Conservation (phyloP, 768 basidiomycete genomes). For the Xerocomellus intermedius region DNA sequence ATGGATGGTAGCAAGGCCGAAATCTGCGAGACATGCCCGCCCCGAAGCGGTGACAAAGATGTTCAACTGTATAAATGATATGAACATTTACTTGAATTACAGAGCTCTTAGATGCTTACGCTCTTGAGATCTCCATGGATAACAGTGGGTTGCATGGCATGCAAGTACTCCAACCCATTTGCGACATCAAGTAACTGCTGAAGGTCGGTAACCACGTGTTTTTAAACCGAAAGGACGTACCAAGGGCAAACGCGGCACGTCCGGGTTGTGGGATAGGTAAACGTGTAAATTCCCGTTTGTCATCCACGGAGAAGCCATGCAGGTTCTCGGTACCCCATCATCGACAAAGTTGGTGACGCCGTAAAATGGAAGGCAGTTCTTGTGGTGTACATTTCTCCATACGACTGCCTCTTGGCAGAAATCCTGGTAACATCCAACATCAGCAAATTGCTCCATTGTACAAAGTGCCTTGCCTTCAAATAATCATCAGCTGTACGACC, state of each 20-base stretch:
- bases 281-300: constrained; percentile 29
- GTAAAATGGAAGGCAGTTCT: constrained; percentile 32
- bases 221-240: constrained; percentile 20
- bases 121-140: constrained; percentile 45
- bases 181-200: constrained; percentile 39
- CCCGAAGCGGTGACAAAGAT: constrained; percentile 26
- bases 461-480: constrained; percentile 23
- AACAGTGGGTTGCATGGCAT: constrained; percentile 38
- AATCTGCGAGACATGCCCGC: constrained; percentile 34
- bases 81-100: neutral
- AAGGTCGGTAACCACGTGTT: neutral
- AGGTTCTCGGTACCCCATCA: constrained; percentile 13
- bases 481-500: constrained; percentile 23
- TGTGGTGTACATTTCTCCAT: constrained; percentile 31
- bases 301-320: constrained; percentile 28
- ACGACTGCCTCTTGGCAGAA: constrained; percentile 31
- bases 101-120: constrained; percentile 25
- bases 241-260: constrained; percentile 30
- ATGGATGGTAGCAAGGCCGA: constrained; percentile 24
- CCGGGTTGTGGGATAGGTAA: constrained; percentile 30
- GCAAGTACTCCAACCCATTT: constrained; percentile 38
- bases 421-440: constrained; percentile 16
- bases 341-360: constrained; percentile 19
- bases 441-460: neutral
- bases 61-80: constrained; percentile 20